phyloP scores from a whole-genome alignment of 2,329 filamentous ascomycete genomes.

The Pestalotiopsis sp. region DNA sequence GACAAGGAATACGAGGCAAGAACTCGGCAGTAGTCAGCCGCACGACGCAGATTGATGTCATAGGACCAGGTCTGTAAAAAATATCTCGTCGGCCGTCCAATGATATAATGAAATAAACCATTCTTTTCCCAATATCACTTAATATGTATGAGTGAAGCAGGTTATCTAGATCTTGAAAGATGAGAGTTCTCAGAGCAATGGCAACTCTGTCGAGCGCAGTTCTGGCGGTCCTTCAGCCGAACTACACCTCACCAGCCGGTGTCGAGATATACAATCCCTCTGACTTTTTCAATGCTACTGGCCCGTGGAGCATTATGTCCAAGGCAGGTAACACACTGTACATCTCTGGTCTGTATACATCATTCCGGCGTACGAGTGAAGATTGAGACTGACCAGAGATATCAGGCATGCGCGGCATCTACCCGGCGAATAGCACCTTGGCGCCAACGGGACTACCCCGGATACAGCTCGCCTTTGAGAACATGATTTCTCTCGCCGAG shows the following conservation, averaged over 20 bases:
- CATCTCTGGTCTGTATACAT: slow-evolving; percentile 24
- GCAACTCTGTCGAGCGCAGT: not conserved
- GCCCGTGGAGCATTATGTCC: slow-evolving; percentile 33
- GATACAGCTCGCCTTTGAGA: slow-evolving; percentile 33
- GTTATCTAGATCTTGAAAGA: not conserved
- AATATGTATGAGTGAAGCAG: not conserved
- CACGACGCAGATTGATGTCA: not conserved
- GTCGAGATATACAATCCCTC: slow-evolving; percentile 31
- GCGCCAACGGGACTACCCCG: slow-evolving; percentile 29
- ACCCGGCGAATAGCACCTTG: slow-evolving; percentile 31
- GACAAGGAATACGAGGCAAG: not conserved
- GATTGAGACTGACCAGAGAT: not conserved
- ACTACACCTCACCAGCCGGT: slow-evolving; percentile 30
- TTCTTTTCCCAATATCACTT: too few relatives aligned
- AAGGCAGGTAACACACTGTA: slow-evolving; percentile 31
- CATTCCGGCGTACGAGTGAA: not conserved
- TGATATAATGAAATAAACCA: too few relatives aligned
- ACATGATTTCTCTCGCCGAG: slow-evolving; percentile 32
- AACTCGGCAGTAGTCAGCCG: not conserved
- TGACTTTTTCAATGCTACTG: slow-evolving; percentile 28
- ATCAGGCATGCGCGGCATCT: slow-evolving; percentile 34
- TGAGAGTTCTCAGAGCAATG: not conserved
- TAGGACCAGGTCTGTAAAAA: not conserved
- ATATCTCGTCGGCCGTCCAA: too few relatives aligned
- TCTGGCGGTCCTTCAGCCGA: slow-evolving; percentile 17